Base-by-base conservation (phyloP, 2,329 filamentous ascomycete species). In the Cladosporium sp. region DNA sequence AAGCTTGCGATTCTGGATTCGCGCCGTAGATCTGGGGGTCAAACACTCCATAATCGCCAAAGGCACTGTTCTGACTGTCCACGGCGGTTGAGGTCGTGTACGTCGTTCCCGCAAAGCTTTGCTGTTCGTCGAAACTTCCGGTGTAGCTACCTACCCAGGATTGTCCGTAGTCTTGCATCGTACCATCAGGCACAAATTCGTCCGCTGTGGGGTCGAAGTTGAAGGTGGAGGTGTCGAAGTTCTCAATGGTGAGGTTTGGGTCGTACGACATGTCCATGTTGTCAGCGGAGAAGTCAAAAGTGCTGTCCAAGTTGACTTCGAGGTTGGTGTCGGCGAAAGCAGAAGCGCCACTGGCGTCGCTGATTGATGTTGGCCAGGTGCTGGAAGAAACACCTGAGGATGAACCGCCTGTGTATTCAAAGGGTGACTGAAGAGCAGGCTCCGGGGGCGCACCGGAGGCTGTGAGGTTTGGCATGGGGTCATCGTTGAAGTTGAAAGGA, bases 201-300 rank as follows among this genome's bases (percentile, higher is more conserved):
- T 51, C 38, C 3, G 53, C 49, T 0, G 55, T 48, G 16, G 43
- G 43, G 38, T 58, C 57, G 36, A 65, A 62, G 45, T 62, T 56
- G 52, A 65, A 64, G 3, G 60, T 56, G 1, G 61, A 57, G 20
- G 55, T 61, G 52, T 65, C 61, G 43, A 64, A 59, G 33, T 46
- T 54, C 20, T 57, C 52, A 27, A 54, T 53, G 35, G 45, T 54
- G 6, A 58, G 29, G 8, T 49, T 56, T 5, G 55, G 54, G 46
- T 72, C 68, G 45, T 72, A 70, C 11, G 63, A 62, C 38, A 72
- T 64, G 47, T 65, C 63, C 49, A 73, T 70, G 33, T 68, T 66
- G 43, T 61, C 64, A 16, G 55, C 59, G 1, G 32, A 15, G 59
- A 73, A 72, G 54, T 72, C 68, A 54, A 71, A 68, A 11, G 62